These are phyloP conservation scores for Dichotomopilus funicola DNA, from an alignment of 2,329 filamentous ascomycete species.

Conservation along the genomic window DNA sequence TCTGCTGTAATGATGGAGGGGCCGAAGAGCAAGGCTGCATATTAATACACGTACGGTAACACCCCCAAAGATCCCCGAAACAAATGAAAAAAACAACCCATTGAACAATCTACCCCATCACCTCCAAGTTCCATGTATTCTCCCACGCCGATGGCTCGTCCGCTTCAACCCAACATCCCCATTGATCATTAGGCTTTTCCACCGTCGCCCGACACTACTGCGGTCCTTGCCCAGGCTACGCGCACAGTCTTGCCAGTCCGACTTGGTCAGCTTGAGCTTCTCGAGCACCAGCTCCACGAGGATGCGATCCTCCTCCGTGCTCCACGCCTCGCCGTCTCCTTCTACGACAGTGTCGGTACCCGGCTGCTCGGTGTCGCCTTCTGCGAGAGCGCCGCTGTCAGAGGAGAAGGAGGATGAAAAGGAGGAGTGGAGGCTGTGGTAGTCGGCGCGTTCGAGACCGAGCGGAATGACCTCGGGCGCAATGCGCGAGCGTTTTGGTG, in stretches of 20 bases:
- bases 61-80: background rate
- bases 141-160: slow-evolving; percentile 39
- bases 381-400: background rate
- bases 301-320: slow-evolving; percentile 56
- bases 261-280: slow-evolving; percentile 57
- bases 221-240: slow-evolving; percentile 56
- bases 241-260: slow-evolving; percentile 63
- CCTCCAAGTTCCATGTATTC: slow-evolving; percentile 51
- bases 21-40: background rate
- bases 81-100: background rate
- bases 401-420: background rate
- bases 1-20: background rate
- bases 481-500: slow-evolving; percentile 54
- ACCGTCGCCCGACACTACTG: slow-evolving; percentile 50
- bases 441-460: slow-evolving; percentile 53
- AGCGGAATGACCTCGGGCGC: slow-evolving; percentile 55
- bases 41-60: slow-evolving; percentile 5
- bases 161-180: slow-evolving; percentile 56
- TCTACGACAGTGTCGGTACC: slow-evolving; percentile 39
- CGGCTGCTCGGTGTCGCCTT: background rate
- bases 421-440: slow-evolving; percentile 41
- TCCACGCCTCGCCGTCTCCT: slow-evolving; percentile 48
- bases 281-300: slow-evolving; percentile 62
- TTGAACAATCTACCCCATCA: slow-evolving; percentile 26
- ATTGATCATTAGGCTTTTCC: slow-evolving; percentile 55